These are phyloP conservation scores for Wickerhamiella azyma DNA, from an alignment of 805 yeast species.

Conservation along the genomic window DNA sequence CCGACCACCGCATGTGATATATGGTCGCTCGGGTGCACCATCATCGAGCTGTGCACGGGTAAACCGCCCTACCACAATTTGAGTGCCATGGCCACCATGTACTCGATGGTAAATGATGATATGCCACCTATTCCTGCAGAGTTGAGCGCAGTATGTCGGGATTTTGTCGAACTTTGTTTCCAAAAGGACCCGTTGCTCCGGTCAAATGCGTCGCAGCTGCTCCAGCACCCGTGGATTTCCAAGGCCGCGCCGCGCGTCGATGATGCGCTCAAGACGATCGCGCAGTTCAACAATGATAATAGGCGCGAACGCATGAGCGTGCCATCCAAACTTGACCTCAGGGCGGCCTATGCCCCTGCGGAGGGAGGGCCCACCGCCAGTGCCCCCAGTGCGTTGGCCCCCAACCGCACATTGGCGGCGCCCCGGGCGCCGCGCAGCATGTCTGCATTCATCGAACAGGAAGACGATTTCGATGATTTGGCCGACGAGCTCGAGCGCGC, in stretches of 20 bases:
- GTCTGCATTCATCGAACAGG: slow-evolving; percentile 33
- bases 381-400: background rate
- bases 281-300: slow-evolving; percentile 20
- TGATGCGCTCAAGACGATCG: slow-evolving; percentile 23
- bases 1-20: slow-evolving; percentile 76
- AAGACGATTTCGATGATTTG: slow-evolving; percentile 25
- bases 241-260: slow-evolving; percentile 10
- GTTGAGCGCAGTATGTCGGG: slow-evolving; percentile 31
- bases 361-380: background rate
- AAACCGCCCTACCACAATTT: slow-evolving; percentile 75
- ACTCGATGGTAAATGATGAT: slow-evolving; percentile 67
- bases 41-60: slow-evolving; percentile 73
- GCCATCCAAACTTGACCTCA: slow-evolving; percentile 15
- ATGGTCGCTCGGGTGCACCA: slow-evolving; percentile 87
- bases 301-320: slow-evolving; percentile 14
- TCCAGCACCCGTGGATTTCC: slow-evolving; percentile 49
- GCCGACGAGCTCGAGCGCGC: slow-evolving; percentile 29
- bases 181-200: slow-evolving; percentile 54
- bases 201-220: slow-evolving; percentile 39
- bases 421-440: background rate
- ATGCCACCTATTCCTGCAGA: slow-evolving; percentile 52
- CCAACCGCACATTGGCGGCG: background rate
- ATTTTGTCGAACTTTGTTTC: slow-evolving; percentile 55
- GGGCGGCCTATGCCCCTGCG: slow-evolving; percentile 5
- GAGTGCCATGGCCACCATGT: slow-evolving; percentile 66